Conservation (phyloP, 805 yeast genomes). For the Zygosaccharomyces siamensis region DNA sequence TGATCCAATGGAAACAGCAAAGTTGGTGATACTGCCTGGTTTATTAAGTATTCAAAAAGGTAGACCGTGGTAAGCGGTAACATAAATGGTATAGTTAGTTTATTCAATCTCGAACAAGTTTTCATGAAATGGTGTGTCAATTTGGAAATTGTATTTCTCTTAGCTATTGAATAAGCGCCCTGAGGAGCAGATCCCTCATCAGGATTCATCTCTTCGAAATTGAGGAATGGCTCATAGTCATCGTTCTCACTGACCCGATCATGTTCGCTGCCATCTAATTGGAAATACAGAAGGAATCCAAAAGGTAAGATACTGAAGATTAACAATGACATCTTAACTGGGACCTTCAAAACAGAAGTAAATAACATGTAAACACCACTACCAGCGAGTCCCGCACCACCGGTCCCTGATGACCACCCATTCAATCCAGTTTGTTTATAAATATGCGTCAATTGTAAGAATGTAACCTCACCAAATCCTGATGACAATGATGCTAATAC, state of each 20-base stretch:
- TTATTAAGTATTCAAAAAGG: conserved; percentile 78
- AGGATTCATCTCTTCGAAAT: conserved; percentile 7
- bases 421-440: conserved; percentile 58
- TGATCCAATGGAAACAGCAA: conserved; percentile 63
- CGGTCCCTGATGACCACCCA: conserved; percentile 94
- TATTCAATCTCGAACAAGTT: conserved; percentile 37
- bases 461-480: conserved; percentile 88
- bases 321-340: conserved; percentile 51
- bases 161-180: conserved; percentile 4
- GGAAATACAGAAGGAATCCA: conserved; percentile 43
- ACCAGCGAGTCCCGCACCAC: conserved; percentile 90
- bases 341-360: conserved; percentile 62
- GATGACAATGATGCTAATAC: conserved; percentile 75
- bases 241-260: conserved; percentile 5
- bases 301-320: conserved; percentile 54
- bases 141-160: conserved; percentile 3
- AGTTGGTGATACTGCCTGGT: conserved; percentile 90
- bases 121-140: conserved; percentile 18
- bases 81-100: conserved; percentile 64
- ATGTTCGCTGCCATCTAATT: conserved; percentile 19
- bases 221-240: conserved; percentile 8
- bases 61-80: conserved; percentile 80
- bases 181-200: conserved; percentile 4
- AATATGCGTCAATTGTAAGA: conserved; percentile 79
- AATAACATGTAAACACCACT: conserved; percentile 63